Conservation (phyloP, 2,329 filamentous ascomycete genomes). For the Penicillium sp. region DNA sequence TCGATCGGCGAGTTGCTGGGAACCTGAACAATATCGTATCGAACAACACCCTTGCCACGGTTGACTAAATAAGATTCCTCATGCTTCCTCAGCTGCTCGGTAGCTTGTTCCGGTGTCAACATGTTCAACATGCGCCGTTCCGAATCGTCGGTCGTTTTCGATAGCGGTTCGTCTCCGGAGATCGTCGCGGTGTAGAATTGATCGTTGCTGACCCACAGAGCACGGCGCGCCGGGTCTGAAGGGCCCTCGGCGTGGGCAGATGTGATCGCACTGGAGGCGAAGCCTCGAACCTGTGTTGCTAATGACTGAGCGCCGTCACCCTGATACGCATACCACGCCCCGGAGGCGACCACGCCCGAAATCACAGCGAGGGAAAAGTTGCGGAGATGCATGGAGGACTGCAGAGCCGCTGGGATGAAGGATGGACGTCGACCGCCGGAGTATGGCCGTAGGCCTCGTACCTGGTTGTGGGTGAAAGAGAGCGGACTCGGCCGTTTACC, state of each 20-base stretch:
- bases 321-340: slow-evolving; percentile 52
- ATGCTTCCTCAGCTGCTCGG: slow-evolving; percentile 80
- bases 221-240: slow-evolving; percentile 59
- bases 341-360: slow-evolving; percentile 48
- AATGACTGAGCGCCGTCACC: slow-evolving; percentile 32
- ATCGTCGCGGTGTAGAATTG: slow-evolving; percentile 86
- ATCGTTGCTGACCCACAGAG: slow-evolving; percentile 85
- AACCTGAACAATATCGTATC: slow-evolving; percentile 92
- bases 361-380: slow-evolving; percentile 50
- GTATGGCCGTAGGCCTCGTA: slow-evolving; percentile 36
- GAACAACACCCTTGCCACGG: slow-evolving; percentile 83
- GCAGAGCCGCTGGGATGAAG: slow-evolving; percentile 36
- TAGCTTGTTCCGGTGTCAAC: slow-evolving; percentile 92
- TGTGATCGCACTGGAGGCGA: slow-evolving; percentile 24
- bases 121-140: slow-evolving; percentile 89
- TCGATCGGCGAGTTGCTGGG: slow-evolving; percentile 97
- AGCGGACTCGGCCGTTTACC: slow-evolving; percentile 36
- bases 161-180: slow-evolving; percentile 79
- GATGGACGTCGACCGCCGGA: slow-evolving; percentile 36
- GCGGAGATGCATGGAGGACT: slow-evolving; percentile 51
- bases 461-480: slow-evolving; percentile 40
- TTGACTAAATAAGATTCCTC: slow-evolving; percentile 92
- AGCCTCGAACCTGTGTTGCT: slow-evolving; percentile 24
- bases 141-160: slow-evolving; percentile 82
- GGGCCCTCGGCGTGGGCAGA: slow-evolving; percentile 39